Evolutionary conservation across 169 alveolate genomes (phyloP), one percentile per base, ranked within the genome.

Genomic region (Ichthyophthirius multifiliis): DNA sequence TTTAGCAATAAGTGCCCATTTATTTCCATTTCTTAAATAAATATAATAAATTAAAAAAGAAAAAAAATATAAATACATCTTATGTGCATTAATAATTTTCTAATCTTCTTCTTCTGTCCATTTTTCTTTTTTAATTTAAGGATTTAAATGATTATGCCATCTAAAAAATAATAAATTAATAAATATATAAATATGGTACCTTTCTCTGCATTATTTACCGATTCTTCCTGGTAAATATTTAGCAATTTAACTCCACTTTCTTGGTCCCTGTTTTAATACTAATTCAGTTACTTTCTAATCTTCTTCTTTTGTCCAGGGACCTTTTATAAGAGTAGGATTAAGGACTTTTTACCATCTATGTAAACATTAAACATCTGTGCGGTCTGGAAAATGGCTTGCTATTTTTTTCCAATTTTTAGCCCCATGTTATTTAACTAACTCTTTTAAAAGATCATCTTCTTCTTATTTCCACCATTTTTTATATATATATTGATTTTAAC

Each of bases 61-160:
- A n/a, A n/a, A n/a, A n/a, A n/a, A n/a, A n/a, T n/a, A n/a, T n/a
- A n/a, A n/a, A n/a, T 67, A 67, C 77, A 32, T 67, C 12, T 67
- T 67, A 67, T 67, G 77, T n/a, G 77, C 77, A 27, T 34, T 44
- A 15, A 67, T 67, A 35, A 67, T 67, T 10, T 48, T 44, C 18
- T 35, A 30, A 15, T 94, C 97, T 85, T 94, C 97, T 23, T 89
- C 88, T 43, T 84, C 87, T 30, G 92, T 89, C 92, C 95, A 91
- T 45, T 84, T 79, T 67, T 90, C 94, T 76, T 89, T 90, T 63
- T 93, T 90, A 27, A 94, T 92, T n/a, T 79, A 47, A 5, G 97
- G 97, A 82, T 94, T 92, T 41, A 92, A 81, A 71, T 94, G 96
- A 67, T 94, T 92, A 75, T 94, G 97, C 96, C 97, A 94, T 65